Evolutionary conservation across 305 asterid genomes (phyloP).

Genomic region (Fraxinus baroniana): DNA sequence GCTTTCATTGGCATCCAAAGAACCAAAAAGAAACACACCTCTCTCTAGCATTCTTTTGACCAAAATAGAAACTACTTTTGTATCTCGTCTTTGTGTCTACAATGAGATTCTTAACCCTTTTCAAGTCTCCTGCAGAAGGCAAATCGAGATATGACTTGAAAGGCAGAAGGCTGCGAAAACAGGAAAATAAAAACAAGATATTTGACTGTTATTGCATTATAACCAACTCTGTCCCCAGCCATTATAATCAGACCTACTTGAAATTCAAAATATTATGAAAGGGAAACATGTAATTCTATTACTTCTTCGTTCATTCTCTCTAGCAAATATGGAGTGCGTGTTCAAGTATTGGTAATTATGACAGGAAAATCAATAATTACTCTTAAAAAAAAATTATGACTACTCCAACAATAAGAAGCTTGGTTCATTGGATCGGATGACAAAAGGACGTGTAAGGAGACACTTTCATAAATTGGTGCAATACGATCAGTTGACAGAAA

Average conservation of each 20-base stretch:
- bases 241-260: background rate
- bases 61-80: conserved; percentile 52
- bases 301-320: background rate
- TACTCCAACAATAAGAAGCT: background rate
- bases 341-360: background rate
- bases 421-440: background rate
- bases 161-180: conserved; percentile 2
- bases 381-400: background rate
- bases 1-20: conserved; percentile 58
- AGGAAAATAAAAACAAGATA: background rate
- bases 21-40: conserved; percentile 75
- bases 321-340: background rate
- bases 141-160: conserved; percentile 8
- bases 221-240: background rate
- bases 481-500: background rate
- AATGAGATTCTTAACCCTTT: conserved; percentile 48
- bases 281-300: background rate
- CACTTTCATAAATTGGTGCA: background rate
- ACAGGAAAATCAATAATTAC: background rate
- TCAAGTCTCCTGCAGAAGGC: conserved; percentile 57
- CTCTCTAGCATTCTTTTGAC: conserved; percentile 66
- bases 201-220: background rate
- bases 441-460: background rate
- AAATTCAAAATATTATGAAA: background rate
- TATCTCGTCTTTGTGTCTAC: conserved; percentile 53